A percentile compares a stretch with the other conserved stretches of the same genome.
phyloP scores from a whole-genome alignment of 176 grass and related monocot genomes.

The Triticum monococcum region DNA sequence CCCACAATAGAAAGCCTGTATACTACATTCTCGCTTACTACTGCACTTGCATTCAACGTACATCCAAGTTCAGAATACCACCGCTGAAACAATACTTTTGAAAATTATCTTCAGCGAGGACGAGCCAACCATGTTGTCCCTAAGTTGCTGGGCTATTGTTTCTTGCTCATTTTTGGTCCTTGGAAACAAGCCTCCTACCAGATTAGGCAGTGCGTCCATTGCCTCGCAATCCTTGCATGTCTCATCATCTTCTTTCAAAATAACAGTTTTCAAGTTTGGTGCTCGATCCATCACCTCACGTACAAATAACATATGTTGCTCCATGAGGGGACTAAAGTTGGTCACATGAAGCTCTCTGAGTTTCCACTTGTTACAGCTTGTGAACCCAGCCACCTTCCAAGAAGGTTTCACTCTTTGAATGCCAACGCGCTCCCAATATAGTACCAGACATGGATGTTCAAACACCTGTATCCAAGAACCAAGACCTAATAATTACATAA shows the following conservation, averaged over 20 bases:
- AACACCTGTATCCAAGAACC: too few species aligned
- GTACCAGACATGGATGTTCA: too few species aligned
- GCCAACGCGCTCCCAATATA: too few species aligned
- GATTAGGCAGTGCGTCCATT: background rate
- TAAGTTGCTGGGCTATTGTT: background rate
- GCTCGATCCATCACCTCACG: background rate
- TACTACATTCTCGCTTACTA: background rate
- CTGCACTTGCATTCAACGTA: background rate
- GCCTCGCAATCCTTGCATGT: background rate
- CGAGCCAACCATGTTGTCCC: background rate
- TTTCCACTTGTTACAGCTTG: too few species aligned
- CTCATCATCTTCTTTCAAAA: background rate
- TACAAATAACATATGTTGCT: background rate
- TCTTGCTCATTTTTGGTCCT: background rate
- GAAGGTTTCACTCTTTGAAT: too few species aligned
- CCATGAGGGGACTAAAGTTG: background rate
- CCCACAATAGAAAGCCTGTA: too few species aligned
- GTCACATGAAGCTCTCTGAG: background rate
- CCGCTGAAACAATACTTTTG: background rate
- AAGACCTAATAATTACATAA: background rate
- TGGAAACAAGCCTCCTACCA: background rate
- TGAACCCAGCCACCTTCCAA: too few species aligned
- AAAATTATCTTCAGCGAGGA: background rate
- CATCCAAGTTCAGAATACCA: background rate
- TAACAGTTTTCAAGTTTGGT: conserved; percentile 2